A percentile compares a stretch with the other conserved stretches of the same genome.
phyloP scores from a whole-genome alignment of 225 moss, liverwort and hornwort genomes.

The Sphagnum tenellum region DNA sequence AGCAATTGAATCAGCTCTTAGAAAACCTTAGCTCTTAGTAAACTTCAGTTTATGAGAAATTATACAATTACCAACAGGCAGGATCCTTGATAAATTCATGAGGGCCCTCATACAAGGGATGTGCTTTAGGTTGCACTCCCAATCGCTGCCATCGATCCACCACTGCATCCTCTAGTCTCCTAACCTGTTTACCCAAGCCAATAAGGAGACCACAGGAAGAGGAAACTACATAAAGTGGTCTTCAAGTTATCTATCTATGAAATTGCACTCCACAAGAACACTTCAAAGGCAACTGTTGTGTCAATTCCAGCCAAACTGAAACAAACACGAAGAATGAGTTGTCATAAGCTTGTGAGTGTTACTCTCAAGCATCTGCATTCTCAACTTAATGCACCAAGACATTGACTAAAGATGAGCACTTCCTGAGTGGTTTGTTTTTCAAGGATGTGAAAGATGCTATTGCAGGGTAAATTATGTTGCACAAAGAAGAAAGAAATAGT shows the following conservation, averaged over 20 bases:
- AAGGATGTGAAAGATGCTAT: too few relatives aligned
- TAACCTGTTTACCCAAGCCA: conserved; percentile 42
- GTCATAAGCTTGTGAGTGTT: too few relatives aligned
- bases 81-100: conserved; percentile 81
- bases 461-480: too few relatives aligned
- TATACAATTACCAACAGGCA: conserved; percentile 35
- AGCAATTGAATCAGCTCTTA: too few relatives aligned
- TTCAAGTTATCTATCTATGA: background rate
- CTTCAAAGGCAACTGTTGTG: too few relatives aligned
- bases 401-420: too few relatives aligned
- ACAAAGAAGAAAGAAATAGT: too few relatives aligned
- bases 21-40: too few relatives aligned
- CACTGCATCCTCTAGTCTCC: conserved; percentile 65
- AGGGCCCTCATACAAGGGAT: conserved; percentile 54
- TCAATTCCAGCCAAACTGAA: background rate
- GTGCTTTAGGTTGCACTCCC: conserved; percentile 59
- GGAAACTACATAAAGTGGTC: background rate
- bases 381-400: too few relatives aligned
- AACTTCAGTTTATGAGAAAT: too few relatives aligned
- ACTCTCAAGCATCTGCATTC: background rate
- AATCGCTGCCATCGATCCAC: conserved; percentile 64
- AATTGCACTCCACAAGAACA: too few relatives aligned
- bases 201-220: background rate
- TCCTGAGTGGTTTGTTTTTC: too few relatives aligned
- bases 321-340: background rate